A percentile compares a stretch with the other conserved stretches of the same genome.
These are phyloP conservation scores for Haplosporangium sp. DNA, from an alignment of 371 early-diverging fungal species.

Conservation along the genomic window DNA sequence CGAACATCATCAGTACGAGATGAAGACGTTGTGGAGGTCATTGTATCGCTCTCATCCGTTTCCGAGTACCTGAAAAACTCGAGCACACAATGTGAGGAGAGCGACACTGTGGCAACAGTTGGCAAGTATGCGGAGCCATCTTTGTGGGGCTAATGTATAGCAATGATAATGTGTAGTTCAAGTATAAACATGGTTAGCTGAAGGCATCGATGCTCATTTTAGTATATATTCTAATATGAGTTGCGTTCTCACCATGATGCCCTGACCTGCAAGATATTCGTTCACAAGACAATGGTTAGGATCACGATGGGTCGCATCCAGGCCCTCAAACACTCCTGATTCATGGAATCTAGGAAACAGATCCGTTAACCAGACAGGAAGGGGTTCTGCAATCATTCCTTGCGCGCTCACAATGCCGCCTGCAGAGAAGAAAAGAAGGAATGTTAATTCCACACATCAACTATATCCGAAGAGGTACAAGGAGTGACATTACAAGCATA, in stretches of 20 bases:
- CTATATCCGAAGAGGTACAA: too few relatives aligned
- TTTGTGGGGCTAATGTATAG: slow-evolving; percentile 59
- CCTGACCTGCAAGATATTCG: slow-evolving; percentile 69
- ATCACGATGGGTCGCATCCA: slow-evolving; percentile 20
- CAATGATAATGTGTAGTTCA: not conserved
- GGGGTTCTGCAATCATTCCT: slow-evolving; percentile 55
- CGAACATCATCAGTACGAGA: not conserved
- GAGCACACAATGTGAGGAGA: slow-evolving; percentile 61
- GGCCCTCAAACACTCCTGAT: slow-evolving; percentile 43
- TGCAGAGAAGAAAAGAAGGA: slow-evolving; percentile 9
- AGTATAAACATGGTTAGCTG: too few relatives aligned
- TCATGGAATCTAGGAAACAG: slow-evolving; percentile 39
- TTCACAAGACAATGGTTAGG: slow-evolving; percentile 70
- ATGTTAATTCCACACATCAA: too few relatives aligned
- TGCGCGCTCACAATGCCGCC: slow-evolving; percentile 52
- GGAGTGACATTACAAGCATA: not conserved
- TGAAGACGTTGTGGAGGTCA: not conserved
- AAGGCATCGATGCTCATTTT: too few relatives aligned
- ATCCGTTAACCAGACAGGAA: slow-evolving; percentile 61
- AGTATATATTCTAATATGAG: too few relatives aligned
- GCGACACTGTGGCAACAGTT: slow-evolving; percentile 66
- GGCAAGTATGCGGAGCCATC: slow-evolving; percentile 71
- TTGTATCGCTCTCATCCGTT: not conserved
- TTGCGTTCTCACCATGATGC: slow-evolving; percentile 61
- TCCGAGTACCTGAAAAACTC: slow-evolving; percentile 55